Conservation (phyloP, 768 basidiomycete genomes). For the Trametes maxima region DNA sequence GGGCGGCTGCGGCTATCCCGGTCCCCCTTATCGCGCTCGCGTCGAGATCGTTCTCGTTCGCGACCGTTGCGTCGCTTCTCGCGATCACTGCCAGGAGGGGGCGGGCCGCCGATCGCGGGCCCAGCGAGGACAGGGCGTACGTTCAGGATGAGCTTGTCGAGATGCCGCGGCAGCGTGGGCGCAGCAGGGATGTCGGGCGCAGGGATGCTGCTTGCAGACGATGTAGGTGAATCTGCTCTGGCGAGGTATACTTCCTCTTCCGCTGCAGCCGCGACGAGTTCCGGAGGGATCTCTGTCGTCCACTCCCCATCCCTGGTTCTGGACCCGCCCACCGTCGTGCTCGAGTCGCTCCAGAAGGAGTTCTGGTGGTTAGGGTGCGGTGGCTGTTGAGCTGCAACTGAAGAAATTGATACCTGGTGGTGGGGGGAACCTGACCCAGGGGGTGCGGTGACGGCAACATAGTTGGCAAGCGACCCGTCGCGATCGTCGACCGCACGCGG, state of each 20-base stretch:
- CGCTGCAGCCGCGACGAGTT: constrained; percentile 75
- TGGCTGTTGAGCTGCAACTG: constrained; percentile 24
- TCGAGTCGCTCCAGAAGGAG: constrained; percentile 47
- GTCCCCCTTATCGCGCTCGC: constrained; percentile 22
- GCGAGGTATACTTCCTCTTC: constrained; percentile 82
- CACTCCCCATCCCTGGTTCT: constrained; percentile 48
- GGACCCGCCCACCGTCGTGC: constrained; percentile 15
- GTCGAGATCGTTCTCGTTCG: constrained; percentile 13
- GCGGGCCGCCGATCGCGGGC: constrained; percentile 16
- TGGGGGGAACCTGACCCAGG: constrained; percentile 35
- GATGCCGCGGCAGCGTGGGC: constrained; percentile 83
- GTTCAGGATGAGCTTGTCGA: constrained; percentile 95
- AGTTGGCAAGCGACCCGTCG: constrained; percentile 92
- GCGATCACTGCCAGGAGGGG: constrained; percentile 20
- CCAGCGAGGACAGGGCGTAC: constrained; percentile 38
- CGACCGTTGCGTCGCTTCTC: constrained; percentile 17
- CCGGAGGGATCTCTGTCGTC: constrained; percentile 79
- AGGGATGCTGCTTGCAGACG: constrained; percentile 43
- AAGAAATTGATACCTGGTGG: constrained; percentile 34
- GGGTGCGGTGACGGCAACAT: constrained; percentile 66
- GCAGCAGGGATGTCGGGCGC: constrained; percentile 86
- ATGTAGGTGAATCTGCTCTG: constrained; percentile 33
- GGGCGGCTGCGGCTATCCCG: constrained; percentile 27
- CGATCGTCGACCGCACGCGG: constrained; percentile 87
- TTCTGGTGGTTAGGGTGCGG: constrained; percentile 32